Percentiles rank a stretch among this genome's conserved stretches.
Evolutionary conservation across 208 protist genomes (phyloP).

Genomic region (Leishmania aethiopica): DNA sequence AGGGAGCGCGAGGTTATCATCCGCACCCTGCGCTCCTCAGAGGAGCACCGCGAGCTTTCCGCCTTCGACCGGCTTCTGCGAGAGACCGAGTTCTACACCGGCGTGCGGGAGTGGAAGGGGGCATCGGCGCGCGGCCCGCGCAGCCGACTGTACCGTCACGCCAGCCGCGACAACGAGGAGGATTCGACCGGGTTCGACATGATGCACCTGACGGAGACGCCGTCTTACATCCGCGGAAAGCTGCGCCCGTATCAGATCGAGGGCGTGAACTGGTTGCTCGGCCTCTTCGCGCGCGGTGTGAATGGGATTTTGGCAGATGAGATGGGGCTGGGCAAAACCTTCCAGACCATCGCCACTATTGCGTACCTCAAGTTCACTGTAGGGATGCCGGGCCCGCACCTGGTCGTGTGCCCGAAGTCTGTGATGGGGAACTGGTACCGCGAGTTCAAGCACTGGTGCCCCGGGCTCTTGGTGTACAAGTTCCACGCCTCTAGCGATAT

Average conservation of each 20-base stretch:
- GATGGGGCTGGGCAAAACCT: slow-evolving; percentile 98
- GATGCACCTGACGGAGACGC: slow-evolving; percentile 82
- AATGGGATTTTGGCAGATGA: slow-evolving; percentile 99
- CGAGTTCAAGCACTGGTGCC: slow-evolving; percentile 97
- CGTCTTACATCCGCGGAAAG: slow-evolving; percentile 88
- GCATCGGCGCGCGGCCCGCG: slow-evolving; percentile 15
- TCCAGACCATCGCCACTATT: slow-evolving; percentile 97
- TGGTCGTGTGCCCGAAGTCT: slow-evolving; percentile 97
- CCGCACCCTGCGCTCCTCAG: slow-evolving; percentile 54
- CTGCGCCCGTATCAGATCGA: slow-evolving; percentile 98
- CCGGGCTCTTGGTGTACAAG: slow-evolving; percentile 90
- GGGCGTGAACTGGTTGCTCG: slow-evolving; percentile 99
- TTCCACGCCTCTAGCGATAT: slow-evolving; percentile 96
- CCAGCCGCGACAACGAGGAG: slow-evolving; percentile 34
- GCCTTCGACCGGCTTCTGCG: slow-evolving; percentile 77
- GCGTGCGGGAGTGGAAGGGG: slow-evolving; percentile 72
- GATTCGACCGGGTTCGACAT: slow-evolving; percentile 61
- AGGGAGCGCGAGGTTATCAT: slow-evolving; percentile 74
- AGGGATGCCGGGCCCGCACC: slow-evolving; percentile 93
- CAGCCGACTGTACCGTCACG: slow-evolving; percentile 32
- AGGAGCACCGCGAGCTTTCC: slow-evolving; percentile 57
- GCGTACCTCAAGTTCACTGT: slow-evolving; percentile 94
- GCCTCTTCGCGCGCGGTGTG: slow-evolving; percentile 95
- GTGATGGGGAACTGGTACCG: slow-evolving; percentile 98
- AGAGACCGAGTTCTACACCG: slow-evolving; percentile 91